These are phyloP conservation scores for Ascobolus immersus DNA, from an alignment of 495 filamentous ascomycete species.

Conservation along the genomic window DNA sequence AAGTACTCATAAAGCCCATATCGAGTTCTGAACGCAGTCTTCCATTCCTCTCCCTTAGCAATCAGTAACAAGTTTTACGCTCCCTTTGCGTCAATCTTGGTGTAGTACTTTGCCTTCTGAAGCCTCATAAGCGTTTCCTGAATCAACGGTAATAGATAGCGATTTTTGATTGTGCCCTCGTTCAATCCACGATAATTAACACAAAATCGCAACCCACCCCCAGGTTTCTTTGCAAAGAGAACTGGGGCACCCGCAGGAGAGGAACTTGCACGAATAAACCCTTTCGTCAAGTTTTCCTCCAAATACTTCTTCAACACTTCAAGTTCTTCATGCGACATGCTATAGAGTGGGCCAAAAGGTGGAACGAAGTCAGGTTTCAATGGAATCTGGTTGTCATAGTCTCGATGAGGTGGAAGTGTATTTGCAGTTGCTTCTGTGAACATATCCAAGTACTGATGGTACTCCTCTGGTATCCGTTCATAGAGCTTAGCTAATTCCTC, in stretches of 20 bases:
- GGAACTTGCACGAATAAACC: slow-evolving; percentile 1
- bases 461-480: not conserved
- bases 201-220: not conserved
- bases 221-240: slow-evolving; percentile 4
- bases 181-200: slow-evolving; percentile 9
- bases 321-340: not conserved
- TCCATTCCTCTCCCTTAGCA: slow-evolving; percentile 4
- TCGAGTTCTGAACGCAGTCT: slow-evolving; percentile 7
- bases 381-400: not conserved
- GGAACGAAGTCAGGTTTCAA: not conserved
- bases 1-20: slow-evolving; percentile 15
- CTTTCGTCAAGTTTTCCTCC: slow-evolving; percentile 1
- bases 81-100: not conserved
- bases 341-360: slow-evolving; percentile 2
- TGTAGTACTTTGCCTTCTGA: slow-evolving; percentile 14
- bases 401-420: not conserved
- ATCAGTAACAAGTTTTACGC: slow-evolving; percentile 1
- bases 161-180: slow-evolving; percentile 7
- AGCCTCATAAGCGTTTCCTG: slow-evolving; percentile 2
- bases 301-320: slow-evolving; percentile 4
- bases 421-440: not conserved
- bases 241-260: slow-evolving; percentile 1
- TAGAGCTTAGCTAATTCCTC: too few species aligned
- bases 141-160: slow-evolving; percentile 3
- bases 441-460: slow-evolving; percentile 1